These are phyloP conservation scores for Baorangia bicolor DNA, from an alignment of 768 basidiomycete genomes.

Conservation along the genomic window DNA sequence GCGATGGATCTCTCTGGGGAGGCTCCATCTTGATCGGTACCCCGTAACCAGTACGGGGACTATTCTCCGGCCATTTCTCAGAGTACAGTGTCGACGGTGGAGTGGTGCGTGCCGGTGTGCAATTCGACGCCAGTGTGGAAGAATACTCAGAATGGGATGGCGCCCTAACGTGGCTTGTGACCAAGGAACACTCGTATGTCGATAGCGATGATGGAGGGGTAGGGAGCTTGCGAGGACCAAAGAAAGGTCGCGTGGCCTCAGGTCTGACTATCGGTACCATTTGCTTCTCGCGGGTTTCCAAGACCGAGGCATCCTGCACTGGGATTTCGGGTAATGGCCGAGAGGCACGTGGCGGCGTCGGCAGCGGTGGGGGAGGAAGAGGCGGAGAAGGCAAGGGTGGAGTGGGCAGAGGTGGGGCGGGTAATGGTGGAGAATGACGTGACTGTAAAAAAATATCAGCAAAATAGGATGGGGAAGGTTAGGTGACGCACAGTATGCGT, in stretches of 20 bases:
- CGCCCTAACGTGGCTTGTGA: constrained; percentile 15
- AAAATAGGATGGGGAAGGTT: background rate
- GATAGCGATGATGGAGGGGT: constrained; percentile 29
- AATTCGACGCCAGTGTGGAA: constrained; percentile 27
- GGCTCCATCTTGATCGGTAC: constrained; percentile 25
- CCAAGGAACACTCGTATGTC: constrained; percentile 24
- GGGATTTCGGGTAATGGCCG: constrained; percentile 32
- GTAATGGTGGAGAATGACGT: constrained; percentile 26
- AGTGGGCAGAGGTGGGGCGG: constrained; percentile 9
- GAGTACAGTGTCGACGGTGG: constrained; percentile 31
- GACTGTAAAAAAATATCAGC: constrained; percentile 17
- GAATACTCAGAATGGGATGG: constrained; percentile 25
- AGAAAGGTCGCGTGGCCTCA: constrained; percentile 19
- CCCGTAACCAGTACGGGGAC: constrained; percentile 23
- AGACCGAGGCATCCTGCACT: constrained; percentile 13
- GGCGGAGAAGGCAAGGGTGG: constrained; percentile 22
- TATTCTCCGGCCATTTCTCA: constrained; percentile 31
- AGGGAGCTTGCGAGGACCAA: constrained; percentile 31
- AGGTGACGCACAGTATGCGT: constrained; percentile 26
- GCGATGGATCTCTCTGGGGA: constrained; percentile 20
- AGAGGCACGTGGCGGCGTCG: constrained; percentile 29
- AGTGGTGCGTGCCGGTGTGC: constrained; percentile 29
- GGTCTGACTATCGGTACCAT: constrained; percentile 11
- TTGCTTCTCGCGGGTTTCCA: constrained; percentile 21
- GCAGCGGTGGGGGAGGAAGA: constrained; percentile 27